phyloP scores from a whole-genome alignment of 164 flowering plant species.

The Chimonanthus praecox region DNA sequence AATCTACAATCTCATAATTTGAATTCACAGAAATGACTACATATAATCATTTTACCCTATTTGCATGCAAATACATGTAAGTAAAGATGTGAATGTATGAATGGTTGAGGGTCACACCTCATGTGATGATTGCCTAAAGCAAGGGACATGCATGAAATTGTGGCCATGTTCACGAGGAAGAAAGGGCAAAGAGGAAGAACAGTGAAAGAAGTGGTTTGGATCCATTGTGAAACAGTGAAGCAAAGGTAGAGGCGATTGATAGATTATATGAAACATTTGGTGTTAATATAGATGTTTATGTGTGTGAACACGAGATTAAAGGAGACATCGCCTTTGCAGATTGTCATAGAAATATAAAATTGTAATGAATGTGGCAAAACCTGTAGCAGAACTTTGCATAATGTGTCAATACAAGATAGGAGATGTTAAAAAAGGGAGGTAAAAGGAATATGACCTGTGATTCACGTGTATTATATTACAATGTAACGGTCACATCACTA shows the following conservation, averaged over 20 bases:
- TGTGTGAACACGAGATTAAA: neutral
- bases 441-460: no score
- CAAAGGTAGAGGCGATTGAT: neutral
- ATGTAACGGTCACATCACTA: no score
- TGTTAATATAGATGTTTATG: no score
- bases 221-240: conserved; percentile 8
- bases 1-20: neutral
- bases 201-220: conserved; percentile 8
- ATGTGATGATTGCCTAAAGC: neutral
- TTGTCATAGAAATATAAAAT: neutral
- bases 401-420: neutral
- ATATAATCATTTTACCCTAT: neutral
- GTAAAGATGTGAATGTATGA: no score
- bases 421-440: neutral
- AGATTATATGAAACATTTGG: neutral
- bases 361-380: neutral
- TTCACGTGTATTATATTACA: no score
- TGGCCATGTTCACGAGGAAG: neutral
- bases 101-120: conserved; percentile 3
- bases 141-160: conserved; percentile 9
- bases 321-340: neutral
- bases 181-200: conserved; percentile 4
- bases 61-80: no score
- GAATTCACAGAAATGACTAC: neutral
- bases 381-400: neutral